Percentiles rank a stretch among this genome's conserved stretches.
Conservation (phyloP, 129 eudicot genomes). For the Rutidosis leptorrhynchoides region DNA sequence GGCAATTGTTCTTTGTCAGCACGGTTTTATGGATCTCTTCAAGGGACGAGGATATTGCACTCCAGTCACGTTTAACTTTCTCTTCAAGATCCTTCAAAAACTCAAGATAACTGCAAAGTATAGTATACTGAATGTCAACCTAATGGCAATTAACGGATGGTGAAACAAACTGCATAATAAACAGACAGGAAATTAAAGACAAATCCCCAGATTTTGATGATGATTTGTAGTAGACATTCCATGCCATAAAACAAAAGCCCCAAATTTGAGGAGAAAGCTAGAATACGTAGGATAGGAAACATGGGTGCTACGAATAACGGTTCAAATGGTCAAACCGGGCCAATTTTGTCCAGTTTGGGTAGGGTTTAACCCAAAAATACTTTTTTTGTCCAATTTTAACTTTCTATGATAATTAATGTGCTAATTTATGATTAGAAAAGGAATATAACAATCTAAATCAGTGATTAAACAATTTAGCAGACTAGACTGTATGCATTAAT, state of each 20-base stretch:
- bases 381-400: background rate
- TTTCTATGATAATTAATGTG: background rate
- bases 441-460: background rate
- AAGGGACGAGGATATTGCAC: constrained; percentile 68
- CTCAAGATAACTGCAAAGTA: constrained; percentile 88
- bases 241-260: background rate
- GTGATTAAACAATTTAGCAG: background rate
- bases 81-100: constrained; percentile 68
- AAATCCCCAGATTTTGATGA: background rate
- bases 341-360: background rate
- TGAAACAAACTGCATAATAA: constrained; percentile 4
- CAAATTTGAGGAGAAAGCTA: constrained; percentile 5
- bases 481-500: background rate
- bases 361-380: background rate
- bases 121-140: constrained; percentile 20
- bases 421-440: background rate
- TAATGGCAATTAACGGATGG: no score
- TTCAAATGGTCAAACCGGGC: background rate
- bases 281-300: background rate
- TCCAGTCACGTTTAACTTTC: constrained; percentile 83
- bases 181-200: background rate
- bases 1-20: constrained; percentile 69
- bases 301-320: background rate
- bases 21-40: constrained; percentile 89
- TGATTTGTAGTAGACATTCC: background rate